Conservation (phyloP, 2,329 filamentous ascomycete species). For the Aureobasidium sp. region DNA sequence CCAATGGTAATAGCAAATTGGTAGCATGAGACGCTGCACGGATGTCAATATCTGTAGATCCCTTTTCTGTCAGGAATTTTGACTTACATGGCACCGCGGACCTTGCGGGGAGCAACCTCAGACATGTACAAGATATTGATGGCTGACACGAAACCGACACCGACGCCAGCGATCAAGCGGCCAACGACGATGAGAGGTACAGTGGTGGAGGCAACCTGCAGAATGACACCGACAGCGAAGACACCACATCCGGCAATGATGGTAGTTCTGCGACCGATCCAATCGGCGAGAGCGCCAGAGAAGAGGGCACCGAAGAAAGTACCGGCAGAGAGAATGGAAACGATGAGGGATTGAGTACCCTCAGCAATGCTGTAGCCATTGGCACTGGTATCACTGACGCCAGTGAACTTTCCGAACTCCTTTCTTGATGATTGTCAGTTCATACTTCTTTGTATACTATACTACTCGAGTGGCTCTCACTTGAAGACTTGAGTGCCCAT, state of each 20-base stretch:
- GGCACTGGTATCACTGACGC: conserved; percentile 16
- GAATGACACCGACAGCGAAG: conserved; percentile 49
- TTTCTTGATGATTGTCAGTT: too few relatives aligned
- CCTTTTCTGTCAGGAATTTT: too few relatives aligned
- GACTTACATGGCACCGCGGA: conserved; percentile 59
- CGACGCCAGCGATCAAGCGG: conserved; percentile 65
- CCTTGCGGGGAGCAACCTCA: conserved; percentile 50
- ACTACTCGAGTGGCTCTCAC: neutral
- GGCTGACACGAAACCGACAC: conserved; percentile 56
- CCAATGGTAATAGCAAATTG: conserved; percentile 79
- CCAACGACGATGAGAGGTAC: conserved; percentile 63
- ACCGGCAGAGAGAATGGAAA: conserved; percentile 68
- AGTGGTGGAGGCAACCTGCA: conserved; percentile 54
- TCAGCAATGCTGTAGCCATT: conserved; percentile 24
- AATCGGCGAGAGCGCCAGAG: conserved; percentile 53
- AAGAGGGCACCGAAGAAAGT: conserved; percentile 67
- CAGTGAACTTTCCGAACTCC: conserved; percentile 24
- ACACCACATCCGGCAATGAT: conserved; percentile 56
- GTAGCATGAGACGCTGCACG: conserved; percentile 57
- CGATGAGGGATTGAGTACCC: conserved; percentile 51
- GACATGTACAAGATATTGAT: conserved; percentile 40
- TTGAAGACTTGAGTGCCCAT: conserved; percentile 46
- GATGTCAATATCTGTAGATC: too few relatives aligned
- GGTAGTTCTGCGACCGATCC: conserved; percentile 56
- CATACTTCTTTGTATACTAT: too few relatives aligned